Evolutionary conservation across 2,329 filamentous ascomycete genomes (phyloP).

Genomic region (Periglandula ipomoeae): DNA sequence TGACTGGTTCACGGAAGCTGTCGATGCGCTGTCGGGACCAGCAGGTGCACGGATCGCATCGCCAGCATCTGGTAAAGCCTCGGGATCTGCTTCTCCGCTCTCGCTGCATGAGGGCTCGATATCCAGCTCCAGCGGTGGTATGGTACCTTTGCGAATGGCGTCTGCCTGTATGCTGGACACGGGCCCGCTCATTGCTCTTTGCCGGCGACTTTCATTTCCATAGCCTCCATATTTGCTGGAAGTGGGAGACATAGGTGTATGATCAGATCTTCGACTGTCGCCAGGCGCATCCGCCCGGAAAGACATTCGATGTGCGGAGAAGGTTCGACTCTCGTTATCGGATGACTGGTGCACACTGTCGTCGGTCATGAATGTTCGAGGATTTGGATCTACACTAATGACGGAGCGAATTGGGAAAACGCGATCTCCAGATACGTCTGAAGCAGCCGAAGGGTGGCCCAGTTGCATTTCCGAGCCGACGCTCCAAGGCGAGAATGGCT

Average conservation of each 20-base stretch:
- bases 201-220: conserved; percentile 17
- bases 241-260: conserved; percentile 15
- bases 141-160: conserved; percentile 28
- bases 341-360: conserved; percentile 28
- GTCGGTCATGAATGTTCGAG: conserved; percentile 28
- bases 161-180: conserved; percentile 38
- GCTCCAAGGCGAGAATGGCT: conserved; percentile 32
- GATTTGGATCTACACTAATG: conserved; percentile 56
- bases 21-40: conserved; percentile 10
- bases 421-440: conserved; percentile 42
- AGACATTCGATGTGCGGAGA: conserved; percentile 20
- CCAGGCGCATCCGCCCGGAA: conserved; percentile 20
- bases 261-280: conserved; percentile 19
- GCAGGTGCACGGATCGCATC: not conserved
- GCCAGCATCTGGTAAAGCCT: not conserved
- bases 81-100: conserved; percentile 16
- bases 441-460: conserved; percentile 20
- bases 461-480: conserved; percentile 31
- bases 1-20: conserved; percentile 14
- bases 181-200: conserved; percentile 27
- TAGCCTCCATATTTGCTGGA: not conserved
- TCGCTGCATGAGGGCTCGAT: conserved; percentile 23
- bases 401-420: conserved; percentile 80
- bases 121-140: conserved; percentile 24
- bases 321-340: conserved; percentile 22